Evolutionary conservation across 305 asterid species (phyloP).

Genomic region (Petunia hybrid): DNA sequence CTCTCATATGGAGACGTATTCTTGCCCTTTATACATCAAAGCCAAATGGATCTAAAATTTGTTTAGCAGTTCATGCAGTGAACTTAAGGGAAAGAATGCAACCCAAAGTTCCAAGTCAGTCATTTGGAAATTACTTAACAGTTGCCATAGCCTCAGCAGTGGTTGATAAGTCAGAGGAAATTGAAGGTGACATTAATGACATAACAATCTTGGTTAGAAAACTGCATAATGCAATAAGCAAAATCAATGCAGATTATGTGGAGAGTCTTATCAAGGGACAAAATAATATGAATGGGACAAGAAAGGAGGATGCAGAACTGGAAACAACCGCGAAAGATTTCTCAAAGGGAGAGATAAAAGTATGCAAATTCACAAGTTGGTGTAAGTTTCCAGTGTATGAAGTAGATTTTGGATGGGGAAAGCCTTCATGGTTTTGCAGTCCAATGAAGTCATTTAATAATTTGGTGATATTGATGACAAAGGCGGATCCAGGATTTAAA

Average conservation of each 20-base stretch:
- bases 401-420: constrained; percentile 59
- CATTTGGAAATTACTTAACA: constrained; percentile 51
- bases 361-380: constrained; percentile 48
- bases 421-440: constrained; percentile 47
- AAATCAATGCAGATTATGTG: constrained; percentile 36
- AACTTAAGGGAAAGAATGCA: constrained; percentile 45
- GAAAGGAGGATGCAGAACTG: neutral
- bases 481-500: too few species aligned
- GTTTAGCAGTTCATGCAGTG: constrained; percentile 28
- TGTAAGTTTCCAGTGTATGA: constrained; percentile 45
- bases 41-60: neutral
- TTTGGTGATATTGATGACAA: constrained; percentile 35
- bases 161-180: constrained; percentile 40
- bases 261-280: neutral
- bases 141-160: constrained; percentile 22
- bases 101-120: constrained; percentile 35
- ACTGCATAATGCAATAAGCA: constrained; percentile 44
- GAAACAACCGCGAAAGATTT: neutral
- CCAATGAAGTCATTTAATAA: constrained; percentile 37
- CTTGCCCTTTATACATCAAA: constrained; percentile 25
- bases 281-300: neutral
- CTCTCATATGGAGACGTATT: constrained; percentile 50
- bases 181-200: constrained; percentile 26
- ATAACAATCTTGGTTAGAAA: constrained; percentile 44
- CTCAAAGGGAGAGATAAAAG: constrained; percentile 22